Base-by-base conservation (phyloP, 192 early-diverging fungal species). In the Jimgerdemannia lactiflua region DNA sequence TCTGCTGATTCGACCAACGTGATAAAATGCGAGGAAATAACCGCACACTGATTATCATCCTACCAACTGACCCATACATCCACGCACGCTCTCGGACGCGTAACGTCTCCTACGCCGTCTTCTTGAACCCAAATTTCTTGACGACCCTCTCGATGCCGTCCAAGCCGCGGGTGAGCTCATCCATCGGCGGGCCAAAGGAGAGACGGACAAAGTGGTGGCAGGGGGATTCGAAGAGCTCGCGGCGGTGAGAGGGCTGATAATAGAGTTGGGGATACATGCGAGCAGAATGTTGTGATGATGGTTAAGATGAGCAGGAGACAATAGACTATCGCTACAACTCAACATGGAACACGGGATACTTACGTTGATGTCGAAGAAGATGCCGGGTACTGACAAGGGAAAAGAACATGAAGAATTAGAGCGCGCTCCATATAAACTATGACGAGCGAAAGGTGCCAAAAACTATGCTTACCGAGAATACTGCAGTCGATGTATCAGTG, bases 341-440 rank as follows among this genome's bases (percentile, higher is more conserved):
- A 65, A 65, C 64, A 10, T 68, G 6, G 67, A 68, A 2, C 19
- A 20, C 9, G 7, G 40, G 19, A 68, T 41, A 73, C 79, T 77
- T 77, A 80, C 79, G 64, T 89, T 89, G 41, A 89, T 80, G 74
- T 89, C 87, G 65, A 89, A 89, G 74, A 89, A 89, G 67, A 89
- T 87, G 29, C 87, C 87, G 14, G 77, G 78, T 41, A 78, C 77
- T 40, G 75, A 2, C 70, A 17, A 76, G 4, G 29, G 9, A 20
- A 73, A 65, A 29, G 43, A 49, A n/a, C 19, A 29, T 29, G 29
- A 29, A 29, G 29, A 29, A 29, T 29, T 29, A 29, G 29, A 42
- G 75, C 76, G 8, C 79, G 73, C 68, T 17, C 39, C 11, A 66
- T 66, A n/a, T 20, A 41, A n/a, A 70, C 42, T 39, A 68, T 39